Conservation (phyloP, 768 basidiomycete genomes). For the Termitomyces sp. region DNA sequence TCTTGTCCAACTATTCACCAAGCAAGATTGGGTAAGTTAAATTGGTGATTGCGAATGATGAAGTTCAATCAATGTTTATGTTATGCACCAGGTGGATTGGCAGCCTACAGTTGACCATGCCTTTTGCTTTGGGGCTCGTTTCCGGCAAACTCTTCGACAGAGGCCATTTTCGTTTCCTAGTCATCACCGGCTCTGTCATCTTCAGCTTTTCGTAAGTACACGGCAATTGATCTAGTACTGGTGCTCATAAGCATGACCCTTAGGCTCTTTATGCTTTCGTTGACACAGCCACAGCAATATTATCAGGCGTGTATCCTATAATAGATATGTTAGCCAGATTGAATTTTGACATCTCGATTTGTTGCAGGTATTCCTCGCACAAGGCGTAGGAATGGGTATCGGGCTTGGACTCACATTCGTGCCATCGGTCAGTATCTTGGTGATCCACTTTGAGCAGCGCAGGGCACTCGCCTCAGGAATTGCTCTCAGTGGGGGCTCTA, state of each 20-base stretch:
- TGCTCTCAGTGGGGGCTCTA: slow-evolving; percentile 3
- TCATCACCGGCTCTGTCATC: slow-evolving; percentile 17
- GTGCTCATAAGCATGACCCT: neutral
- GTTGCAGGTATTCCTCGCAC: slow-evolving; percentile 23
- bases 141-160: slow-evolving; percentile 22
- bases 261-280: slow-evolving; percentile 36
- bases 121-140: slow-evolving; percentile 18
- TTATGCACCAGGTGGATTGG: slow-evolving; percentile 22
- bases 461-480: slow-evolving; percentile 42
- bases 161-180: slow-evolving; percentile 15
- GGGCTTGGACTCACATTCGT: slow-evolving; percentile 37
- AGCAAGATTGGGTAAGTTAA: slow-evolving; percentile 14
- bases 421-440: slow-evolving; percentile 40
- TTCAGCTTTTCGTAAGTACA: slow-evolving; percentile 20
- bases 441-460: slow-evolving; percentile 40
- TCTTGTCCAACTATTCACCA: slow-evolving; percentile 5
- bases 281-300: slow-evolving; percentile 32
- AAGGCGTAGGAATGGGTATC: slow-evolving; percentile 31
- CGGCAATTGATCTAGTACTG: neutral
- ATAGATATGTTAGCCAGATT: neutral
- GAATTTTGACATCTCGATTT: neutral
- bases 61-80: neutral
- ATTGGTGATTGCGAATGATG: neutral
- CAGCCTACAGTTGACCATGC: slow-evolving; percentile 23
- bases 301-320: slow-evolving; percentile 22